Evolutionary conservation across 208 protist species (phyloP).

Genomic region (Crithidia thermophila): DNA sequence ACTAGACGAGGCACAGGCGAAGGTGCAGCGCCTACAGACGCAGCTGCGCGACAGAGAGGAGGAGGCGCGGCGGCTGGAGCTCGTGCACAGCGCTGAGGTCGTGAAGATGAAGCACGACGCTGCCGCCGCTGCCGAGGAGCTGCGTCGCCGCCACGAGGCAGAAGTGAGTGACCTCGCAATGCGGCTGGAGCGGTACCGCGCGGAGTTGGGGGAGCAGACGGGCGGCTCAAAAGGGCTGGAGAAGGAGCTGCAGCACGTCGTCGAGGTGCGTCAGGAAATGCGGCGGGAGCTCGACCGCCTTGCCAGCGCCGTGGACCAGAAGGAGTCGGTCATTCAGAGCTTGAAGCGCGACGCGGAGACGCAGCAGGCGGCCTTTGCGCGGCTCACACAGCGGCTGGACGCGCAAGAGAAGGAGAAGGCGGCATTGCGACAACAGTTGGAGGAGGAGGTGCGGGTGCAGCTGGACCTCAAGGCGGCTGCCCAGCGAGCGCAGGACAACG

Average conservation of each 20-base stretch:
- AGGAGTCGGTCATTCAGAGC: conserved; percentile 21
- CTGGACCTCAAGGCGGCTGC: conserved; percentile 19
- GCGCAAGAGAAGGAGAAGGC: conserved; percentile 24
- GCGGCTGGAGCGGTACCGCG: conserved; percentile 49
- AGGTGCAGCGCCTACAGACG: conserved; percentile 36
- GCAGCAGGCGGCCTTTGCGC: conserved; percentile 29
- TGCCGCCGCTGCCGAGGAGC: conserved; percentile 34
- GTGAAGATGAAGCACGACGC: conserved; percentile 44
- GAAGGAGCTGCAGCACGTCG: conserved; percentile 41
- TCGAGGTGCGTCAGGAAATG: conserved; percentile 37
- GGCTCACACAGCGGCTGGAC: conserved; percentile 28
- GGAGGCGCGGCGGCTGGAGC: conserved; percentile 31
- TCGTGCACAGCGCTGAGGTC: conserved; percentile 48
- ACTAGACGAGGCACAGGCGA: conserved; percentile 41
- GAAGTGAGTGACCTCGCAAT: conserved; percentile 51
- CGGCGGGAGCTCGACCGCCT: conserved; percentile 27
- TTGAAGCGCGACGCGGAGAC: conserved; percentile 29
- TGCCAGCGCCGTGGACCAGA: conserved; percentile 12
- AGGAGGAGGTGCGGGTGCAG: conserved; percentile 32
- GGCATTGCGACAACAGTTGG: conserved; percentile 21
- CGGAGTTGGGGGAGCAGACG: conserved; percentile 46
- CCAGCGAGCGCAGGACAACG: conserved; percentile 21
- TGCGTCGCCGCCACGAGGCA: conserved; percentile 37
- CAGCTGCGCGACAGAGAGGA: conserved; percentile 65
- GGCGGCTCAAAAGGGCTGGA: conserved; percentile 52